phyloP scores from a whole-genome alignment of 2,329 filamentous ascomycete species.

The Penicillium sclerotiorum region DNA sequence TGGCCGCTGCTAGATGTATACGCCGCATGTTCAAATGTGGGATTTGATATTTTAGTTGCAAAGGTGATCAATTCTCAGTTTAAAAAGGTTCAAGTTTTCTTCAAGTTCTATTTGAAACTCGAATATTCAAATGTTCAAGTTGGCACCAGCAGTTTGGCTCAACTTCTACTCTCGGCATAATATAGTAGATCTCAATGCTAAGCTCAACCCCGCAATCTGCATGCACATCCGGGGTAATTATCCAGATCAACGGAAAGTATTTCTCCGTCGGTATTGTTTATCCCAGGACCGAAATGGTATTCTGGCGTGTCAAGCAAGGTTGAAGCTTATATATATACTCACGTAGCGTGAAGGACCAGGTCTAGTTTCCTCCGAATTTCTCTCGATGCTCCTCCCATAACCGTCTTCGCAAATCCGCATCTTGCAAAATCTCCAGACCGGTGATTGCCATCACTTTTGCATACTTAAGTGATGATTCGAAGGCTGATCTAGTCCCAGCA shows the following conservation, averaged over 20 bases:
- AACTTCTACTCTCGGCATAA: not conserved
- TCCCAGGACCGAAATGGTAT: not conserved
- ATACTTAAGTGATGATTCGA: not conserved
- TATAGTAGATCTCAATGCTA: not conserved
- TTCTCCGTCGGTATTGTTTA: constrained; percentile 14
- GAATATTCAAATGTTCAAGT: not conserved
- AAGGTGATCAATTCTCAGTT: too few species aligned
- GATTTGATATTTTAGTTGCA: too few species aligned
- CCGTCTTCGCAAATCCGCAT: not conserved
- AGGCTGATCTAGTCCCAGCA: constrained; percentile 7
- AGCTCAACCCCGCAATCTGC: constrained; percentile 16
- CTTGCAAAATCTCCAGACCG: not conserved
- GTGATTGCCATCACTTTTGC: constrained; percentile 5
- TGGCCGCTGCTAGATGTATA: too few species aligned
- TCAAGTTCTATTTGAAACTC: not conserved
- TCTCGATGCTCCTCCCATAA: not conserved
- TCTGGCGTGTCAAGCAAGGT: not conserved
- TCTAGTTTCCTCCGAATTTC: too few species aligned
- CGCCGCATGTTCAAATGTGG: not conserved
- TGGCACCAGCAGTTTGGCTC: not conserved
- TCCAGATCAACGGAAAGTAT: constrained; percentile 10
- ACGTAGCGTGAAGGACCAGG: too few species aligned
- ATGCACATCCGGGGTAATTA: constrained; percentile 15
- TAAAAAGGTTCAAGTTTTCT: too few species aligned
- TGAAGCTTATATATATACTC: too few species aligned